Percentiles rank a stretch among this genome's conserved stretches.
Evolutionary conservation across 192 early-diverging fungal genomes (phyloP).

Genomic region (Neocallimastix lanati): DNA sequence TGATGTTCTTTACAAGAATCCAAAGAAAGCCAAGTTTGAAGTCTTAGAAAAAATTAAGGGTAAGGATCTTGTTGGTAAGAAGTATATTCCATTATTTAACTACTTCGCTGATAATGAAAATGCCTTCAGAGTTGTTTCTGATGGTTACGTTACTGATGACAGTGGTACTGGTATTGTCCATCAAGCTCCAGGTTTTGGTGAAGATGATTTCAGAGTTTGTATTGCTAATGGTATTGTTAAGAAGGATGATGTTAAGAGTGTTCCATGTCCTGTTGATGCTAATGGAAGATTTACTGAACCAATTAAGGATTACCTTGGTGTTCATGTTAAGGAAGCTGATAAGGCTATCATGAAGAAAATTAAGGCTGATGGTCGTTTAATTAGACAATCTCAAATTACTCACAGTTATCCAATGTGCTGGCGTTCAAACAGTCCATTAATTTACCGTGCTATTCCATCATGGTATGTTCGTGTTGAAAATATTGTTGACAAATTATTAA

Average conservation of each 20-base stretch:
- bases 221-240: slow-evolving; percentile 59
- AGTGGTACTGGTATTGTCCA: slow-evolving; percentile 97
- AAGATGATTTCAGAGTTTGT: slow-evolving; percentile 96
- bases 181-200: slow-evolving; percentile 92
- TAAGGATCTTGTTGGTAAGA: slow-evolving; percentile 56
- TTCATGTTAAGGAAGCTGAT: slow-evolving; percentile 93
- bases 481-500: slow-evolving; percentile 64
- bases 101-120: slow-evolving; percentile 46
- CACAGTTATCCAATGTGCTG: slow-evolving; percentile 98
- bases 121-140: slow-evolving; percentile 72
- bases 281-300: slow-evolving; percentile 58
- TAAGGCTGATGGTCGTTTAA: slow-evolving; percentile 62
- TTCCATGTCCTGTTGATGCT: slow-evolving; percentile 84
- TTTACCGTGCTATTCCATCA: slow-evolving; percentile 88
- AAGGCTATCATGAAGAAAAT: slow-evolving; percentile 85
- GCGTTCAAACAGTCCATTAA: slow-evolving; percentile 90
- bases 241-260: slow-evolving; percentile 40
- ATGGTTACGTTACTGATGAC: slow-evolving; percentile 81
- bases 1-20: slow-evolving; percentile 77
- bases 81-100: slow-evolving; percentile 82
- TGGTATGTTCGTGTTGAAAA: slow-evolving; percentile 91
- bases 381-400: slow-evolving; percentile 72
- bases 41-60: slow-evolving; percentile 63
- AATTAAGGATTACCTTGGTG: slow-evolving; percentile 58
- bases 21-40: slow-evolving; percentile 84